Percentiles rank a stretch among this genome's conserved stretches.
phyloP scores from a whole-genome alignment of 441 rosid genomes.

The Iberis amara region DNA sequence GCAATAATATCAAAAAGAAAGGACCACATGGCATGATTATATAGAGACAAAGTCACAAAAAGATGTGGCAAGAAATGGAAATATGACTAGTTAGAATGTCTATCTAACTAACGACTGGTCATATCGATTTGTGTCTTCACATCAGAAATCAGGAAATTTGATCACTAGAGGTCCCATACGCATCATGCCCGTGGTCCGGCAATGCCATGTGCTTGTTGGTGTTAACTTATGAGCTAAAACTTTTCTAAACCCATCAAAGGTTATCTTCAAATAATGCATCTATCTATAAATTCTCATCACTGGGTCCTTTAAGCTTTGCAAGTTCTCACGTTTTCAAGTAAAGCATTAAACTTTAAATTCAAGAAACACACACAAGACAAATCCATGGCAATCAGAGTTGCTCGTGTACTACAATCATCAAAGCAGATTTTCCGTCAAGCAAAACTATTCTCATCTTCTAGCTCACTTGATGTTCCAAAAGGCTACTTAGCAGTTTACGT shows the following conservation, averaged over 20 bases:
- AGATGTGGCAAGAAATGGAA: slow-evolving; percentile 28
- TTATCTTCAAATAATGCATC: slow-evolving; percentile 18
- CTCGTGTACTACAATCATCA: slow-evolving; percentile 26
- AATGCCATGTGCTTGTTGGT: slow-evolving; percentile 33
- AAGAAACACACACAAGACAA: slow-evolving; percentile 15
- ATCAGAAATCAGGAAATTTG: slow-evolving; percentile 19
- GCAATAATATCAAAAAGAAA: slow-evolving; percentile 17
- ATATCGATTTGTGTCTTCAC: slow-evolving; percentile 18
- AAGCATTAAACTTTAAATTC: slow-evolving; percentile 11
- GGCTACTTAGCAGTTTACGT: slow-evolving; percentile 41
- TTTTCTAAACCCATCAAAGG: slow-evolving; percentile 14
- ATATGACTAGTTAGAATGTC: slow-evolving; percentile 20
- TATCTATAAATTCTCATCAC: slow-evolving; percentile 27
- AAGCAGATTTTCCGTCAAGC: slow-evolving; percentile 24
- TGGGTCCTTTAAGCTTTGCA: slow-evolving; percentile 15
- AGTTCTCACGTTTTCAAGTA: slow-evolving; percentile 10
- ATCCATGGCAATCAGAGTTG: slow-evolving; percentile 26
- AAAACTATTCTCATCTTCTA: slow-evolving; percentile 23
- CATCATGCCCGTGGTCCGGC: slow-evolving; percentile 32
- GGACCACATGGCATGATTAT: slow-evolving; percentile 30
- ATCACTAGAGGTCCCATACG: slow-evolving; percentile 24
- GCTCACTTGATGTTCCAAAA: slow-evolving; percentile 32
- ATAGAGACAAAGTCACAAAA: slow-evolving; percentile 21
- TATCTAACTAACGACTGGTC: slow-evolving; percentile 32
- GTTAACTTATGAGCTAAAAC: slow-evolving; percentile 17